Conservation (phyloP, 176 grass and related monocot genomes). For the Zea luxurians region DNA sequence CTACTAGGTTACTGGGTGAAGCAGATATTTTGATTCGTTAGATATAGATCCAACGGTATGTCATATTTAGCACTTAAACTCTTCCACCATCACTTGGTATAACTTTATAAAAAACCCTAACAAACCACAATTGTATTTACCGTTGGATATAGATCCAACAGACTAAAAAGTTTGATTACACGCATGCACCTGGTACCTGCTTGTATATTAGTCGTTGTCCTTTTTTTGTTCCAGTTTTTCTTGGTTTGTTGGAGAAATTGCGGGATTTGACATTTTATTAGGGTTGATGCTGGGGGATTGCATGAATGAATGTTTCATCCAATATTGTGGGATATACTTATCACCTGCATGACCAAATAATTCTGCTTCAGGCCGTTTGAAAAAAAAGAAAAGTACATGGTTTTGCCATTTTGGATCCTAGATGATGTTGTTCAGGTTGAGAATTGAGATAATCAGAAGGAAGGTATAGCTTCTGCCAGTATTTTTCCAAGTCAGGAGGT, state of each 20-base stretch:
- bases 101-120: too few relatives aligned
- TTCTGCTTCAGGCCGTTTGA: neutral
- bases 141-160: too few relatives aligned
- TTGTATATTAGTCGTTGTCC: too few relatives aligned
- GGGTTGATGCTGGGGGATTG: neutral
- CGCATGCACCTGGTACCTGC: too few relatives aligned
- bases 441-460: neutral
- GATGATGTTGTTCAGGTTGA: neutral
- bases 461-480: constrained; percentile 9
- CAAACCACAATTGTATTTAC: too few relatives aligned
- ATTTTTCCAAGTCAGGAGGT: neutral
- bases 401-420: neutral
- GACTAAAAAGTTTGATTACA: too few relatives aligned
- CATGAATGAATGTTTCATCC: neutral
- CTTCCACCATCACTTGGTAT: too few relatives aligned
- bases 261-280: neutral
- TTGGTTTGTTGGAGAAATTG: neutral
- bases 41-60: too few relatives aligned
- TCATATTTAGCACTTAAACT: too few relatives aligned
- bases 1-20: too few relatives aligned
- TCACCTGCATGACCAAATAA: neutral
- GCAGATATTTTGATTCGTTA: too few relatives aligned
- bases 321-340: neutral
- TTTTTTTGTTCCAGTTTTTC: neutral
- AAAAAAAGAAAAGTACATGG: neutral